A percentile compares a stretch with the other conserved stretches of the same genome.
Conservation (phyloP, 495 filamentous ascomycete species). For the Daldinia grandis region DNA sequence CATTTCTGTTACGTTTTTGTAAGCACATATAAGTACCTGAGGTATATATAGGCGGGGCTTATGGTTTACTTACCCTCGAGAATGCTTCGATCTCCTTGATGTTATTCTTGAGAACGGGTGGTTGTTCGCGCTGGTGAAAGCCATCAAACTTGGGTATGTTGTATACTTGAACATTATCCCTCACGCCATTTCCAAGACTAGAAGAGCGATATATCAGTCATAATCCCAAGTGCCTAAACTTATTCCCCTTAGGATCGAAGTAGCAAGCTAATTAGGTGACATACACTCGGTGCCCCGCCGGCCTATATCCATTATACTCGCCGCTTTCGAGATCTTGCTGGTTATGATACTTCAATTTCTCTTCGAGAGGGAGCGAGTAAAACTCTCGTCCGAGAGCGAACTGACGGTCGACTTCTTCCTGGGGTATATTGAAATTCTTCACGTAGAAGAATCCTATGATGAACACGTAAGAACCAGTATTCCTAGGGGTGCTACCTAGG, state of each 20-base stretch:
- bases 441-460: conserved; percentile 64
- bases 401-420: conserved; percentile 67
- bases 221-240: neutral
- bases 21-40: too few species aligned
- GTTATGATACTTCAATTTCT: conserved; percentile 53
- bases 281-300: conserved; percentile 56
- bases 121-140: conserved; percentile 53
- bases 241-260: neutral
- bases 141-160: conserved; percentile 62
- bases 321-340: conserved; percentile 35
- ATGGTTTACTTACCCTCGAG: conserved; percentile 46
- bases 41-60: neutral
- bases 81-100: conserved; percentile 52
- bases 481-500: neutral
- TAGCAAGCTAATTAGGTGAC: conserved; percentile 1
- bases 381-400: conserved; percentile 66
- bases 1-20: conserved; percentile 50
- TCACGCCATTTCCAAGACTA: conserved; percentile 56
- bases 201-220: neutral
- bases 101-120: conserved; percentile 45
- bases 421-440: conserved; percentile 65
- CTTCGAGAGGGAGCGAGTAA: conserved; percentile 62
- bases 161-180: conserved; percentile 61
- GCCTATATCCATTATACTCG: conserved; percentile 52
- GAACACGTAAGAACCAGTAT: neutral